Base-by-base conservation (phyloP, 345 rosid species). In the Gynandropsis gynandra region DNA sequence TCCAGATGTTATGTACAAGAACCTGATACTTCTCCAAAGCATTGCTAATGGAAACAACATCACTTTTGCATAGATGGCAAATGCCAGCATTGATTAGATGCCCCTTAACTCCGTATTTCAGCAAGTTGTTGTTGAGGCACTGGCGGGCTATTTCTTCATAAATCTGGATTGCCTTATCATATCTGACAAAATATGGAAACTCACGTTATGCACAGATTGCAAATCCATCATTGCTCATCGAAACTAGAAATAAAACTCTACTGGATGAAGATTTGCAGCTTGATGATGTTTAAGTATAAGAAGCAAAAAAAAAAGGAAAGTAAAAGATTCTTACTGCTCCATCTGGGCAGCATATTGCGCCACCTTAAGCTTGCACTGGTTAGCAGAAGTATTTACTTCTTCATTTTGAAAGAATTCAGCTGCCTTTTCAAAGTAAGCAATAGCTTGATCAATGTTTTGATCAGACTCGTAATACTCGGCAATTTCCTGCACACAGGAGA, bases 41-140 rank as follows among this genome's bases (percentile, higher is more conserved):
- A 70, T 87, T 92, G 13, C 72, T 72, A 56, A 92, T 79, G 59
- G 96, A 79, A 79, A 87, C 84, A 56, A 76, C 74, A 65, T 92
- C 98, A 1, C 80, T 87, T 73, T 84, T 84, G 82, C 96, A 87
- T 52, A 92, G 87, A 59, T 87, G 95, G 71, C 96, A 87, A 67
- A 92, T 57, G 61, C 98, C 98, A 58, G 98, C 96, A 74, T 78
- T 92, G 50, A 92, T 89, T 70, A 92, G 85, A 75, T 92, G 96
- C 16, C 98, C 98, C 72, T 87, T 87, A 59, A 82, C 98, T 70
- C 96, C 96, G 65, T 90, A 87, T 65, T 87, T 90, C 36, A 92
- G 93, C 74, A 92, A 72, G 80, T 85, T 82, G 50, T 72, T 85
- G 44, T 63, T 72, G 54, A 84, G 85, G 9, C 95, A 87, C 1